A percentile compares a stretch with the other conserved stretches of the same genome.
phyloP scores from a whole-genome alignment of 1,284 basidiomycete genomes.

The Cystobasidium sp. region DNA sequence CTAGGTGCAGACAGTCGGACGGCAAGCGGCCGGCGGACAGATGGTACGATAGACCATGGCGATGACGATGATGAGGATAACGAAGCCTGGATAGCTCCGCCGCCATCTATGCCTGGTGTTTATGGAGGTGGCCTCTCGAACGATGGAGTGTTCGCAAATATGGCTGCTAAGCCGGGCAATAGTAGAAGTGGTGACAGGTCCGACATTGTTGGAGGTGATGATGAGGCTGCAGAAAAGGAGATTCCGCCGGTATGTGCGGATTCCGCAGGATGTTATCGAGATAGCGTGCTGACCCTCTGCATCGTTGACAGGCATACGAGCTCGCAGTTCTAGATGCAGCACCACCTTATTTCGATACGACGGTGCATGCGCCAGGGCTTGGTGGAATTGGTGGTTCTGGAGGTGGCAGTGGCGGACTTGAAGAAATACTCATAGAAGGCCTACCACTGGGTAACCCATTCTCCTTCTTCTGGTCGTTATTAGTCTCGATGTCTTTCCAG shows the following conservation, averaged over 20 bases:
- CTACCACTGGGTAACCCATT: constrained; percentile 67
- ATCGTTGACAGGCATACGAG: constrained; percentile 72
- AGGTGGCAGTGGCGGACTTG: constrained; percentile 53
- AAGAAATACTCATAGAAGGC: constrained; percentile 65
- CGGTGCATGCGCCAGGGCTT: constrained; percentile 68
- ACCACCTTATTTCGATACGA: constrained; percentile 97
- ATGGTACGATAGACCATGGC: constrained; percentile 41
- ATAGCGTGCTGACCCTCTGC: constrained; percentile 26
- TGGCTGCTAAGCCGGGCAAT: constrained; percentile 78
- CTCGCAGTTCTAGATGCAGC: constrained; percentile 87
- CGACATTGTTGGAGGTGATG: constrained; percentile 64
- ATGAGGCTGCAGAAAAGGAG: constrained; percentile 72
- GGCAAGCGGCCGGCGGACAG: constrained; percentile 10
- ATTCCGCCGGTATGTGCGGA: constrained; percentile 73
- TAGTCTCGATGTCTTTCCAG: constrained; percentile 94
- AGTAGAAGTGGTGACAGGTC: constrained; percentile 1
- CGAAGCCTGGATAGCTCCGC: constrained; percentile 32
- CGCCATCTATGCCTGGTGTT: constrained; percentile 33
- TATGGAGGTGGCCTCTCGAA: constrained; percentile 78
- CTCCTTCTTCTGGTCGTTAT: constrained; percentile 75
- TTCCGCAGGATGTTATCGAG: not conserved
- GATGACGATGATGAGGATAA: constrained; percentile 42
- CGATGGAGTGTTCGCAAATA: constrained; percentile 95
- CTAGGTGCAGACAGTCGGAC: constrained; percentile 26
- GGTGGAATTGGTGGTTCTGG: constrained; percentile 55